Conservation (phyloP, 2,329 filamentous ascomycete genomes). For the Claviceps africana region DNA sequence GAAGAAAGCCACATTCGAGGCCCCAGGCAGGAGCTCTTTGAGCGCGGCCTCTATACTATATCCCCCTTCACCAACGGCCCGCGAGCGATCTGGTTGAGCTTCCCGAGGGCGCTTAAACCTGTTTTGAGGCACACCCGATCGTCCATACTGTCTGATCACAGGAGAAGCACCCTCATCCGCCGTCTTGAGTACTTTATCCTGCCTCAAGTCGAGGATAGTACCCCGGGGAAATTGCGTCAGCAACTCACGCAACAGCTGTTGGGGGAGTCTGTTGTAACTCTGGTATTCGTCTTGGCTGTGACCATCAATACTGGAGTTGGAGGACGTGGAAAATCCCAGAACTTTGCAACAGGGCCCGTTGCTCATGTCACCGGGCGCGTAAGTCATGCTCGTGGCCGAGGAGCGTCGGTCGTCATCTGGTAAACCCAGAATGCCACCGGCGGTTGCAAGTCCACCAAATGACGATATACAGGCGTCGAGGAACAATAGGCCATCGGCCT, state of each 20-base stretch:
- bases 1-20: slow-evolving; percentile 31
- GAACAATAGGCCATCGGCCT: slow-evolving; percentile 23
- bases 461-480: slow-evolving; percentile 20
- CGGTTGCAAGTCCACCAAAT: slow-evolving; percentile 4
- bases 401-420: not conserved
- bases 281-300: slow-evolving; percentile 9
- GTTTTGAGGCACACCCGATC: not conserved
- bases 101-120: not conserved
- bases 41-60: slow-evolving; percentile 12
- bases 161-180: not conserved
- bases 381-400: slow-evolving; percentile 2
- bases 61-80: not conserved
- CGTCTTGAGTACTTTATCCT: not conserved
- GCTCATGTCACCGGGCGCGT: not conserved
- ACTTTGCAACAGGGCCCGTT: slow-evolving; percentile 15
- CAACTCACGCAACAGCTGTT: slow-evolving; percentile 1
- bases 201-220: not conserved
- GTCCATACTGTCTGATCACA: not conserved
- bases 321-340: slow-evolving; percentile 25
- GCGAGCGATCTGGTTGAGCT: not conserved
- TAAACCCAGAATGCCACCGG: not conserved
- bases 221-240: slow-evolving; percentile 2
- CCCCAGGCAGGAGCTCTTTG: slow-evolving; percentile 24
- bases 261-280: slow-evolving; percentile 1
- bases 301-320: slow-evolving; percentile 20